These are phyloP conservation scores for Xerocomus amazonicus DNA, from an alignment of 1,284 basidiomycete genomes.

Conservation along the genomic window DNA sequence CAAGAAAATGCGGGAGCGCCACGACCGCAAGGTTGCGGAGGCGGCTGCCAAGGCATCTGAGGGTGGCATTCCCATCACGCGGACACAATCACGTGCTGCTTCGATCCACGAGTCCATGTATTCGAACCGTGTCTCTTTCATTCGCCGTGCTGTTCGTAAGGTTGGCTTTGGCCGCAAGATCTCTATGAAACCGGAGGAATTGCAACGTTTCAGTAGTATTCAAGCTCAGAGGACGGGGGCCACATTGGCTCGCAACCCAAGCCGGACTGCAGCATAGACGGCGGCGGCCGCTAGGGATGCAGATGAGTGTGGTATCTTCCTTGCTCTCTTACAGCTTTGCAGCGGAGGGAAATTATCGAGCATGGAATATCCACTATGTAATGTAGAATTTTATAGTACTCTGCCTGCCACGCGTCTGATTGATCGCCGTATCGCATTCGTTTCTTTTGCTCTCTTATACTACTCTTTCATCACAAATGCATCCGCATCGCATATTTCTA, in stretches of 20 bases:
- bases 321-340: constrained; percentile 19
- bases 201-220: constrained; percentile 80
- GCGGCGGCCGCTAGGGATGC: constrained; percentile 5
- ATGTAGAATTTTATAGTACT: constrained; percentile 35
- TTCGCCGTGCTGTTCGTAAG: constrained; percentile 79
- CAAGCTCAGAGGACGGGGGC: constrained; percentile 76
- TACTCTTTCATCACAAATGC: constrained; percentile 12
- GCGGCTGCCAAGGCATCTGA: constrained; percentile 43
- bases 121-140: constrained; percentile 88
- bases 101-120: constrained; percentile 92
- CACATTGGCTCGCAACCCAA: constrained; percentile 75
- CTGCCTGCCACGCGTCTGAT: constrained; percentile 12
- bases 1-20: constrained; percentile 73
- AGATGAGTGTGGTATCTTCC: constrained; percentile 22
- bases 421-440: constrained; percentile 18
- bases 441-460: constrained; percentile 13
- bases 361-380: constrained; percentile 35
- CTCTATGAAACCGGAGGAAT: constrained; percentile 76
- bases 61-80: constrained; percentile 73
- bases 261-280: constrained; percentile 47
- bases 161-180: constrained; percentile 83
- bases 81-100: constrained; percentile 87
- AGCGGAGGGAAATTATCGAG: constrained; percentile 21
- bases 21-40: constrained; percentile 36
- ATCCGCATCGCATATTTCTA: constrained; percentile 17